Evolutionary conservation across 148 eudicot species (phyloP), one percentile per base, ranked within the genome.

Genomic region (Camellia sinensis): DNA sequence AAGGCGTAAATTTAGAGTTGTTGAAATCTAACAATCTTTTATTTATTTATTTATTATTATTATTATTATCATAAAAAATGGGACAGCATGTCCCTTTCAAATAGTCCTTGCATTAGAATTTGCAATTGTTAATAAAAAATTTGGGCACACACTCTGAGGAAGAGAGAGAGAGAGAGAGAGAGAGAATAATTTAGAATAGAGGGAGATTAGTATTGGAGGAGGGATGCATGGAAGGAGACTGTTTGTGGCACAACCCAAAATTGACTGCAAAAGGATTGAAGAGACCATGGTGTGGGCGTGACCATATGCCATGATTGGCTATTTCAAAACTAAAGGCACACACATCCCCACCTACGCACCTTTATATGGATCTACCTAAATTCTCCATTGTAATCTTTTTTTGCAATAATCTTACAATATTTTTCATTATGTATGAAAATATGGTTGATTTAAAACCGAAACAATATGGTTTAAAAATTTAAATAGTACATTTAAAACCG

Each of bases 1-100:
- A 76, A 75, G 89, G 86, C 89, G 85, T 75, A 84, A 86, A 72
- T 79, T 69, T 56, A 77, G 84, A 86, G 71, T 67, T 73, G 86
- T 81, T 76, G 77, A 83, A 81, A 15, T 78, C 77, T 18, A 70
- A 70, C 71, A 29, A 14, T 12, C 11, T 14, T 22, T 63, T 46
- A 41, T 6, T 7, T 7, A 61, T 61, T 61, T 61, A 18, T 3
- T n/a, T 29, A 40, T 29, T 29, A 29, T 29, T 29, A 29, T 29
- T 29, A 29, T 29, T 1, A 29, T 1, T 29, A 29, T n/a, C n/a
- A n/a, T 29, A 29, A 29, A 29, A 77, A 21, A 63, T 66, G 10
- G 29, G 52, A 0, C 67, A 5, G 10, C 17, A n/a, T 17, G 70
- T 65, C 41, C 10, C 11, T 29, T 0, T 46, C 63, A 56, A 29